phyloP scores from a whole-genome alignment of 441 rosid genomes.

The Populus hybrid region DNA sequence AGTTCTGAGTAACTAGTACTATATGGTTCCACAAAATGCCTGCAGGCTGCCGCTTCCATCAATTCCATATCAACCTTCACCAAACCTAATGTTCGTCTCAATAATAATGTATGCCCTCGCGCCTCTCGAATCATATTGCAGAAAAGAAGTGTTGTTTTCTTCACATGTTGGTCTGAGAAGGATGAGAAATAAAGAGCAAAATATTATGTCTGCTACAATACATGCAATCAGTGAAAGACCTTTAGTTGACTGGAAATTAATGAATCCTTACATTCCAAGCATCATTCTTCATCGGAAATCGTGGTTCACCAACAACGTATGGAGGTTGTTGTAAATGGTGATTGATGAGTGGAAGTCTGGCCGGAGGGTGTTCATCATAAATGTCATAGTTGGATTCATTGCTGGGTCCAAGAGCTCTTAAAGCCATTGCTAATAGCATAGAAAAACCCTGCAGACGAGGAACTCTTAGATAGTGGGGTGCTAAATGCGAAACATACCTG shows the following conservation, averaged over 20 bases:
- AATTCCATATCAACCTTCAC: too few species aligned
- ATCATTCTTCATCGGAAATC: conserved; percentile 16
- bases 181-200: background rate
- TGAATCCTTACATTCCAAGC: conserved; percentile 26
- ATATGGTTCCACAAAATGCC: too few species aligned
- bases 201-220: background rate
- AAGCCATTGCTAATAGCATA: conserved; percentile 32
- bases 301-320: conserved; percentile 21
- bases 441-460: conserved; percentile 37
- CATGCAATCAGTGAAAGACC: background rate
- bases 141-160: background rate
- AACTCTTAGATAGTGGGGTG: background rate
- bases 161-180: conserved; percentile 29
- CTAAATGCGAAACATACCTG: background rate
- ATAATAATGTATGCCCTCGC: background rate
- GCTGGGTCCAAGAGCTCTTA: conserved; percentile 29
- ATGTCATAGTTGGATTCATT: conserved; percentile 22
- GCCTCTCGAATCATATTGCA: background rate
- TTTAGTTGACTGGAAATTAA: background rate
- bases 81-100: background rate
- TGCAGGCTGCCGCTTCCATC: too few species aligned
- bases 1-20: too few species aligned
- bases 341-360: conserved; percentile 36
- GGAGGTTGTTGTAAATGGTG: conserved; percentile 24
- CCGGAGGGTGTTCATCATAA: conserved; percentile 26